Evolutionary conservation across 495 filamentous ascomycete species (phyloP), one percentile per base, ranked within the genome.

Genomic region (Aspergillus taichungensis): DNA sequence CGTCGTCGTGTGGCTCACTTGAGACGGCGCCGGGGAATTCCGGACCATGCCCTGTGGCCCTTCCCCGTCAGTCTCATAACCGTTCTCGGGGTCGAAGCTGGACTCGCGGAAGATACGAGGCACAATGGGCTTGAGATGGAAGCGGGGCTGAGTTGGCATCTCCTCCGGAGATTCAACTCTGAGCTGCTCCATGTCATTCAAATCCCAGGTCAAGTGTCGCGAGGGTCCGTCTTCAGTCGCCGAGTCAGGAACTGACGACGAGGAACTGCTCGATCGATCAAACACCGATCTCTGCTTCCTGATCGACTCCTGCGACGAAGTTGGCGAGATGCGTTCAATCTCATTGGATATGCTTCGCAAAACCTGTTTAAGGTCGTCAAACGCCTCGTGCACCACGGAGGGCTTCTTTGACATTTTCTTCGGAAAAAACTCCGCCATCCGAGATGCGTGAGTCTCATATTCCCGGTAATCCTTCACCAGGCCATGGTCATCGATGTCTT

Each of bases 401-500:
- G 52, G 50, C 37, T 43, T 58, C 11, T 50, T 55, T n/a, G 37
- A 50, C 11, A 51, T 58, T 27, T 45, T 61, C 40, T 65, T 68
- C 8, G 64, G 64, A 37, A 63, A 69, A 10, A 60, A 50, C 37
- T 61, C 58, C 39, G 71, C 50, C 34, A 88, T 56, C 49, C 72
- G 70, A 13, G 74, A 71, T 0, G 79, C 83, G 49, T 89, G 85
- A 28, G 83, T 80, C 43, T 78, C 72, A 43, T 83, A 85, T 13
- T 83, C 73, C 9, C 82, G 75, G 51, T 82, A 87, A 53, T 89
- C 85, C 29, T 82, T 80, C 2, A 81, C 79, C 32, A 80, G 66
- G n/a, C 80, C 80, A 32, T 77, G 68, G 47, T 73, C 63, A 8
- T 71, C 56, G 43, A 75, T 68, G 10, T 75, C 65, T 3, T 68